Evolutionary conservation across 2,329 filamentous ascomycete genomes (phyloP), one percentile per base, ranked within the genome.

Genomic region (Botrytis porri): DNA sequence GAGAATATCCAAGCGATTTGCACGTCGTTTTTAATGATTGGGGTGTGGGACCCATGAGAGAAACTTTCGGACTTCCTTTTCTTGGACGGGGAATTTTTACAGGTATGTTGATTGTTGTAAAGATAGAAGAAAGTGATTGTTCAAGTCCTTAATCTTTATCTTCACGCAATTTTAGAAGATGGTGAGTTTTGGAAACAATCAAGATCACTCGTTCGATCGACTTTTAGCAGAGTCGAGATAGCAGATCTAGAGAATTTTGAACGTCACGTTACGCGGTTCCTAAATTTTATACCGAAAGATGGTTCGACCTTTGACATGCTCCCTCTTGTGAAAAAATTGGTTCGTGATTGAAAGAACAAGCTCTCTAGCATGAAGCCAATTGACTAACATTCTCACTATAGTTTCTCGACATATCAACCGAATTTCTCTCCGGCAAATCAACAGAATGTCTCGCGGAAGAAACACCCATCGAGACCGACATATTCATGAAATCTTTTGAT

Each of bases 1-100:
- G 83, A 85, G 70, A 88, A 89, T 73, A 79, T 89, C 73, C 88
- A 89, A 78, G 83, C 86, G 0, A 79, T 88, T 10, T 81, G 89
- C 22, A 85, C 88, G 0, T 84, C 84, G 43, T 84, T 87, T 71
- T 89, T 89, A 81, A 84, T 70, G 84, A 88, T 74, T 89, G 85
- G 74, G 84, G 83, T 41, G 83, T 87, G 73, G 84, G 85, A 1
- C 75, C 80, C 0, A 75, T 76, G 41, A 85, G 86, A 73, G 83
- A 84, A 73, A 75, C 80, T 2, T 77, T 81, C 9, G 84, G 85
- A 80, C 78, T 81, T 1, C 70, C 62, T 1, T 60, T 66, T 10
- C 22, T 66, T 8, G 70, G 61, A n/a, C 35, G 51, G 7, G 62
- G 70, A 1, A 54, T 74, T 20, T 67, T 69, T 37, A 61, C 69